A percentile compares a stretch with the other conserved stretches of the same genome.
phyloP scores from a whole-genome alignment of 345 rosid genomes.

The Citrus trifoliata region DNA sequence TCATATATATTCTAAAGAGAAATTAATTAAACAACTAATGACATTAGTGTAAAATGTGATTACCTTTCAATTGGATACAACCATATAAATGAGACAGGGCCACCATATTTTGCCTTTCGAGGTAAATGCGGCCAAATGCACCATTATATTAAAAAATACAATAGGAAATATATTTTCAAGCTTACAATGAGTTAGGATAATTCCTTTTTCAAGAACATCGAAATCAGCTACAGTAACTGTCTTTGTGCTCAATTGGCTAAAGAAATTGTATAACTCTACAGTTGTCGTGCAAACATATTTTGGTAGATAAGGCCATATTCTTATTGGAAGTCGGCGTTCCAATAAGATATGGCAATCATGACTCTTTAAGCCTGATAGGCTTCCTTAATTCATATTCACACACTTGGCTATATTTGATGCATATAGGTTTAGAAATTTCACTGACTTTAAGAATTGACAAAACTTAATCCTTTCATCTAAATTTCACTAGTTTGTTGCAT shows the following conservation, averaged over 20 bases:
- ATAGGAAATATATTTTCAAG: not conserved
- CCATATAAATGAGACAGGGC: not conserved
- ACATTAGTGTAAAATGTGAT: too few relatives aligned
- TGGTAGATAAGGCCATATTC: not conserved
- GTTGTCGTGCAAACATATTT: not conserved
- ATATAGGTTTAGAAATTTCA: too few relatives aligned
- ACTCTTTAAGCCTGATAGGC: too few relatives aligned
- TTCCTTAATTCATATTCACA: too few relatives aligned
- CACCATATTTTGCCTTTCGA: not conserved
- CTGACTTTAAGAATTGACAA: too few relatives aligned
- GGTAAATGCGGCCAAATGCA: too few relatives aligned
- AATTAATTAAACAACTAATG: too few relatives aligned
- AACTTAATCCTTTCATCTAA: not conserved
- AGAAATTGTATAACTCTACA: not conserved
- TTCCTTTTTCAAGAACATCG: not conserved
- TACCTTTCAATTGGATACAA: not conserved
- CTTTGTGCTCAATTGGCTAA: not conserved
- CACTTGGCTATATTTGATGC: too few relatives aligned
- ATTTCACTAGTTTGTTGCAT: too few relatives aligned
- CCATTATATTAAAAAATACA: too few relatives aligned
- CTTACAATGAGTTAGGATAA: not conserved
- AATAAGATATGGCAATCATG: not conserved
- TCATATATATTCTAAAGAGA: too few relatives aligned
- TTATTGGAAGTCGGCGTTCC: not conserved
- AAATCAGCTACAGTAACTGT: too few relatives aligned